Evolutionary conservation across 108 stramenopile species (phyloP).

Genomic region (Skeletonema menzelii): DNA sequence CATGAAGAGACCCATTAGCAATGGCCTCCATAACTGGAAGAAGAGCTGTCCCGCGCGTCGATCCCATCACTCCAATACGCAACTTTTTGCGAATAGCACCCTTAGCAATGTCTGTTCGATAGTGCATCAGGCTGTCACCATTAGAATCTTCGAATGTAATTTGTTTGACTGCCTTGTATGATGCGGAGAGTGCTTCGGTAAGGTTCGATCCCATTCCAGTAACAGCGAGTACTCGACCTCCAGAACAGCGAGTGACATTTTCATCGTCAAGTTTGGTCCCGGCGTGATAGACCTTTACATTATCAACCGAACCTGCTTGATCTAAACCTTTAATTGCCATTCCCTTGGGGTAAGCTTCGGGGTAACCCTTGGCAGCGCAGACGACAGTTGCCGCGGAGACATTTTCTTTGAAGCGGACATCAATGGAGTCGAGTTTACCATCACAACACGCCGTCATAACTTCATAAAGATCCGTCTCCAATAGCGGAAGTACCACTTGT

Average conservation of each 20-base stretch:
- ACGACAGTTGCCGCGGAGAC: constrained; percentile 92
- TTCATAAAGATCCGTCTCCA: constrained; percentile 93
- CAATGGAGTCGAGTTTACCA: constrained; percentile 76
- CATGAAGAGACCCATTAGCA: constrained; percentile 73
- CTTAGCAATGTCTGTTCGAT: constrained; percentile 86
- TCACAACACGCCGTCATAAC: constrained; percentile 93
- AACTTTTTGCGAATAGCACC: constrained; percentile 80
- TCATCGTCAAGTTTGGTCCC: constrained; percentile 81
- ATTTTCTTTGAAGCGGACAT: constrained; percentile 85
- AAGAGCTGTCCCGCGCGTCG: constrained; percentile 94
- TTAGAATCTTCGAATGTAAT: constrained; percentile 62
- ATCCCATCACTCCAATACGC: constrained; percentile 93
- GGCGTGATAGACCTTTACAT: constrained; percentile 95
- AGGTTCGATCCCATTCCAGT: constrained; percentile 87
- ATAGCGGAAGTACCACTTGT: constrained; percentile 96
- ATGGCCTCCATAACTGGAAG: constrained; percentile 94
- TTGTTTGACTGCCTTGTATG: constrained; percentile 83
- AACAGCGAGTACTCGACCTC: constrained; percentile 97
- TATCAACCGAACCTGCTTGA: constrained; percentile 56
- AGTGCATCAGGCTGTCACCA: constrained; percentile 62
- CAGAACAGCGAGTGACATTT: constrained; percentile 78
- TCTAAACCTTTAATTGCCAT: constrained; percentile 88
- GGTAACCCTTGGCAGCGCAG: constrained; percentile 94
- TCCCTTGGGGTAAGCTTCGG: constrained; percentile 94
- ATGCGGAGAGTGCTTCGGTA: constrained; percentile 74